Evolutionary conservation across 1,139 yeast genomes (phyloP).

Genomic region (Protomyces lactucae-debilis): DNA sequence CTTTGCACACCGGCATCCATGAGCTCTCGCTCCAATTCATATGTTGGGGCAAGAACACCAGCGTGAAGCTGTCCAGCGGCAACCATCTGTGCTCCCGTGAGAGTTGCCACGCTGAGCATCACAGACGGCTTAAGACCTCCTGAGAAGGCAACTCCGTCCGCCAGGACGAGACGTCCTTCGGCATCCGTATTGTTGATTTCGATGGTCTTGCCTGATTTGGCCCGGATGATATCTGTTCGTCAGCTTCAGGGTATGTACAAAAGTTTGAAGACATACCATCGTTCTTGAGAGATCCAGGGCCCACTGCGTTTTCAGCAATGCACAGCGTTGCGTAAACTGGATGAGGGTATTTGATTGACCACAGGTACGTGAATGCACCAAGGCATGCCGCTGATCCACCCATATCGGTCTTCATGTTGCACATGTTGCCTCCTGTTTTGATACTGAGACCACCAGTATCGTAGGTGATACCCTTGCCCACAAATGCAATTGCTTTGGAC

Average conservation of each 20-base stretch:
- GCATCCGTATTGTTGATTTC: constrained; percentile 29
- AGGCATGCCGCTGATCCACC: constrained; percentile 28
- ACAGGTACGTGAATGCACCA: constrained; percentile 12
- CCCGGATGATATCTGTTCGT: neutral
- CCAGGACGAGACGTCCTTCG: constrained; percentile 28
- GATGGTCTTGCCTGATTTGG: constrained; percentile 25
- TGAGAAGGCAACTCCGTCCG: constrained; percentile 27
- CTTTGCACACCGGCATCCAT: constrained; percentile 6
- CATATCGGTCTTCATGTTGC: constrained; percentile 22
- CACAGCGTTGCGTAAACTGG: constrained; percentile 16
- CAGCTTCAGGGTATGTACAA: no score
- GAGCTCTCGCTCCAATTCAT: neutral
- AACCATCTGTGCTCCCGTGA: constrained; percentile 27
- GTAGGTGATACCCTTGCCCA: constrained; percentile 27
- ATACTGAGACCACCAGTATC: constrained; percentile 28
- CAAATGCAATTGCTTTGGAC: constrained; percentile 21
- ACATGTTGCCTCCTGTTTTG: constrained; percentile 22
- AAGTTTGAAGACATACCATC: neutral
- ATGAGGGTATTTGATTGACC: constrained; percentile 7
- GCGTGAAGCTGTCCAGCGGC: constrained; percentile 14
- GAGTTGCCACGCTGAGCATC: constrained; percentile 25
- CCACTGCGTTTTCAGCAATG: constrained; percentile 26
- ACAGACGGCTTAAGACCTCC: constrained; percentile 12
- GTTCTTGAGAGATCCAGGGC: constrained; percentile 20
- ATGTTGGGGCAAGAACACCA: constrained; percentile 4